Percentiles rank a stretch among this genome's conserved stretches.
Evolutionary conservation across 2,329 filamentous ascomycete species (phyloP).

Genomic region (Microsporum ferrugineum): DNA sequence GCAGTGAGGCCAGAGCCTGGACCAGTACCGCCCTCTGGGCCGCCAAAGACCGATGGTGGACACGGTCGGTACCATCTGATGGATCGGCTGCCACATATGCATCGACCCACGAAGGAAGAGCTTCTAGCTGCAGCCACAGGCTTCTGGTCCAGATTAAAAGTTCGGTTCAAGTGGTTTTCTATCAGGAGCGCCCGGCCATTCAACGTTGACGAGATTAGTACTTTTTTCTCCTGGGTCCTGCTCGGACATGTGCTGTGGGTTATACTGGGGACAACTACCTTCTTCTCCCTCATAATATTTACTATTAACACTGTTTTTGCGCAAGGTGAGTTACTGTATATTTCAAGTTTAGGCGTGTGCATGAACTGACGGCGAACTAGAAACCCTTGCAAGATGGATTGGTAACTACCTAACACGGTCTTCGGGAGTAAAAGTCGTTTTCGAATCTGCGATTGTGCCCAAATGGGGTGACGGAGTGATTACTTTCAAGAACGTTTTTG

Average conservation of each 20-base stretch:
- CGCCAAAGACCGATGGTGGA: not conserved
- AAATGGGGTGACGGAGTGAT: constrained; percentile 94
- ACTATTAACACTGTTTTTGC: constrained; percentile 93
- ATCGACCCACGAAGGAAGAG: constrained; percentile 87
- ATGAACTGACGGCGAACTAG: constrained; percentile 33
- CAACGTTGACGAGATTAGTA: constrained; percentile 92
- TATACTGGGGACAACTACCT: constrained; percentile 91
- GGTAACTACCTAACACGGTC: constrained; percentile 93
- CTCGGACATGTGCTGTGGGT: constrained; percentile 91
- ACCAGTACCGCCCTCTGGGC: not conserved
- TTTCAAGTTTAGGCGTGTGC: constrained; percentile 12
- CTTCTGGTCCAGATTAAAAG: constrained; percentile 79
- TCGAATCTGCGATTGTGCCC: constrained; percentile 94
- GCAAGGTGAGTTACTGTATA: constrained; percentile 51
- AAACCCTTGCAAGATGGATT: constrained; percentile 85
- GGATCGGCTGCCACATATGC: constrained; percentile 54
- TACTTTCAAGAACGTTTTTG: constrained; percentile 90
- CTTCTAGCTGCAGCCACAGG: constrained; percentile 81
- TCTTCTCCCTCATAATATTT: constrained; percentile 83
- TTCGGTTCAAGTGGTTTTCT: constrained; percentile 95
- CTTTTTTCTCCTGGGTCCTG: constrained; percentile 89
- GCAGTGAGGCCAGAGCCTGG: not conserved
- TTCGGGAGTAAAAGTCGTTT: constrained; percentile 84
- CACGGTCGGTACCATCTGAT: constrained; percentile 36
- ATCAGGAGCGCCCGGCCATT: constrained; percentile 89